phyloP scores from a whole-genome alignment of 345 rosid species.

The Nasturtium officinale region DNA sequence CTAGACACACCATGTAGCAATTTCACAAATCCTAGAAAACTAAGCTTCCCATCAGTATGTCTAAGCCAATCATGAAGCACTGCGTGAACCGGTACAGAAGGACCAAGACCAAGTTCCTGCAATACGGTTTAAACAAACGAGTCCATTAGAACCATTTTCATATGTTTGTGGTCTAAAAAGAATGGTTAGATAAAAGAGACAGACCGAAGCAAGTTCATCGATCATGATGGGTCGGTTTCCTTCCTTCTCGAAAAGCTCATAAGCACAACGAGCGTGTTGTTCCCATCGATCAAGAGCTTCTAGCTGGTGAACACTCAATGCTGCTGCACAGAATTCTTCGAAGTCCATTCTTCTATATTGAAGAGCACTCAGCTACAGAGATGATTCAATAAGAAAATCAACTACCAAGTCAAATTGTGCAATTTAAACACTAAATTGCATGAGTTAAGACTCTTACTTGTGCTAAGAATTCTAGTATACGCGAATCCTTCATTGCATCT shows the following conservation, averaged over 20 bases:
- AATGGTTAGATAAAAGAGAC: neutral
- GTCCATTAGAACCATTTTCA: constrained; percentile 7
- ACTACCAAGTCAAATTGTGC: neutral
- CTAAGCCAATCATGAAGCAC: constrained; percentile 97
- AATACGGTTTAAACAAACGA: neutral
- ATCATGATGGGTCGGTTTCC: constrained; percentile 91
- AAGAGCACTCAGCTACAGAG: constrained; percentile 74
- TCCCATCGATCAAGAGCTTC: constrained; percentile 94
- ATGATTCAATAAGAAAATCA: neutral
- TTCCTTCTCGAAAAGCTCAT: constrained; percentile 89
- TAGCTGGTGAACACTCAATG: constrained; percentile 84
- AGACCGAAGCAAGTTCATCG: constrained; percentile 85
- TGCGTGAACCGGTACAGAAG: constrained; percentile 80
- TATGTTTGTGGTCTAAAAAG: neutral
- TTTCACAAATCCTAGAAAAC: constrained; percentile 90
- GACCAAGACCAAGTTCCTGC: constrained; percentile 96
- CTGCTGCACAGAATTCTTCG: constrained; percentile 92
- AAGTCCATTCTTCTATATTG: constrained; percentile 91
- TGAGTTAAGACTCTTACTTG: constrained; percentile 53
- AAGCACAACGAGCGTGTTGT: constrained; percentile 86
- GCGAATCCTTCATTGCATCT: constrained; percentile 93
- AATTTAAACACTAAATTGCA: neutral
- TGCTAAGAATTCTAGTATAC: constrained; percentile 81
- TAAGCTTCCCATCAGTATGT: constrained; percentile 92
- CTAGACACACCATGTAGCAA: constrained; percentile 83